Evolutionary conservation across 108 stramenopile species (phyloP), one percentile per base, ranked within the genome.

Genomic region (Skeletonema marinoi): DNA sequence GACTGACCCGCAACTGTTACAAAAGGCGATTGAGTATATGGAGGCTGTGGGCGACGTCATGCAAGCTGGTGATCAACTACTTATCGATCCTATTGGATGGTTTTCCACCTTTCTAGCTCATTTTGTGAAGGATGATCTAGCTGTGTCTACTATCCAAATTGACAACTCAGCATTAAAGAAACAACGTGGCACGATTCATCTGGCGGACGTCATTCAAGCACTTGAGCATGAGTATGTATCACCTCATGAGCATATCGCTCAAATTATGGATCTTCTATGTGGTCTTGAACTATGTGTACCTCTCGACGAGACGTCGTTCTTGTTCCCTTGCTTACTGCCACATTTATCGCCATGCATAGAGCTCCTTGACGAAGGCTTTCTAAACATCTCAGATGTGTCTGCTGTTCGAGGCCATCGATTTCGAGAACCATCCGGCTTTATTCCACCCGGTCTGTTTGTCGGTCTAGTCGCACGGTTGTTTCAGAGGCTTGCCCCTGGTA

Each of bases 391-490:
- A 48, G n/a, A 19, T 56, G 9, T 8, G 6, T 56, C 59, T 64
- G 71, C 71, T 32, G 48, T 73, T 25, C 71, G 62, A 33, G 71
- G 71, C 30, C 71, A 73, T 73, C 71, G 71, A 13, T 62, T 73
- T 32, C 62, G 62, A 31, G 71, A 73, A 35, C 19, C 32, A n/a
- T 73, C 71, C 48, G 71, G 71, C 16, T 73, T 73, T 32, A 32
- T 73, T 0, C 71, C 71, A 35, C 71, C 71, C 0, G 71, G 71
- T 16, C 25, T 73, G 3, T 73, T 73, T 73, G 17, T 64, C 6
- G 71, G 71, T 19, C 19, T 73, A 25, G 4, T 73, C 6, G 61
- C 71, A 73, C 59, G 71, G 14, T 63, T 73, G 32, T 73, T 33
- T 50, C 71, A 50, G 32, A 48, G 46, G 10, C 13, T 63, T 21